A percentile compares a stretch with the other conserved stretches of the same genome.
phyloP scores from a whole-genome alignment of 176 grass and related monocot genomes.

The bread wheat (Triticum aestivum) region DNA sequence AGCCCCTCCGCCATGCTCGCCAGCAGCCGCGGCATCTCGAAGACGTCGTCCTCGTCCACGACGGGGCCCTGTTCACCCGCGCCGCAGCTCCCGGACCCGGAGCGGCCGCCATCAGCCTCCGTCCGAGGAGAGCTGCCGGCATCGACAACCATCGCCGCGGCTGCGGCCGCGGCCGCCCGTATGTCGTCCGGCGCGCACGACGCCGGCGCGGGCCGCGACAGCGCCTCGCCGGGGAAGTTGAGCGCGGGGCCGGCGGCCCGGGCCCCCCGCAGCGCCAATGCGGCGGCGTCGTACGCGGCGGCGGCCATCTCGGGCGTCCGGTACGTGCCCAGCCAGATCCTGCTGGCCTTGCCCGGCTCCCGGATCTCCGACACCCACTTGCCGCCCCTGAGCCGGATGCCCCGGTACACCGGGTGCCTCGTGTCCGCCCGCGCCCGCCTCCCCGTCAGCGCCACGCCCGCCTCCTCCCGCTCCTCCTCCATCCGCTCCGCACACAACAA shows the following conservation, averaged over 20 bases:
- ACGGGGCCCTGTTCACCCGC: background rate
- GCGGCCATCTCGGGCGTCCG: slow-evolving; percentile 79
- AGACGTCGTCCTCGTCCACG: slow-evolving; percentile 76
- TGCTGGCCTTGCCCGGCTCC: slow-evolving; percentile 59
- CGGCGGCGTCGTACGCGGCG: slow-evolving; percentile 69
- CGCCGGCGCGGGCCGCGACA: slow-evolving; percentile 23
- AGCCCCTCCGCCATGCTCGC: slow-evolving; percentile 81
- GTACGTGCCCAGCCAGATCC: slow-evolving; percentile 90
- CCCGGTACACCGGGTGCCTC: slow-evolving; percentile 53
- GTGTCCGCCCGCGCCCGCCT: slow-evolving; percentile 46
- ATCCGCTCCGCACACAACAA: background rate
- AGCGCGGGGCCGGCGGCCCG: slow-evolving; percentile 42
- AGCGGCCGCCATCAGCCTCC: background rate
- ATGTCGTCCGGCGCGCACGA: slow-evolving; percentile 58
- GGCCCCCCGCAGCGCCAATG: slow-evolving; percentile 61
- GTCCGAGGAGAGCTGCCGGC: too few species aligned
- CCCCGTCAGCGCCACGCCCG: background rate
- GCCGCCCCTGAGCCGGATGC: slow-evolving; percentile 60
- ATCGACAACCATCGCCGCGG: background rate
- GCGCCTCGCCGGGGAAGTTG: slow-evolving; percentile 50
- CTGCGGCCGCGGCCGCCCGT: slow-evolving; percentile 18
- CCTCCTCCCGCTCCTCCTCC: background rate
- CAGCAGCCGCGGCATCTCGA: slow-evolving; percentile 67
- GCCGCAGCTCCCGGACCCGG: background rate
- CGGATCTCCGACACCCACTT: slow-evolving; percentile 91